Percentiles rank a stretch among this genome's conserved stretches.
phyloP scores from a whole-genome alignment of 768 basidiomycete species.

The Suillus fuscotomentosus region DNA sequence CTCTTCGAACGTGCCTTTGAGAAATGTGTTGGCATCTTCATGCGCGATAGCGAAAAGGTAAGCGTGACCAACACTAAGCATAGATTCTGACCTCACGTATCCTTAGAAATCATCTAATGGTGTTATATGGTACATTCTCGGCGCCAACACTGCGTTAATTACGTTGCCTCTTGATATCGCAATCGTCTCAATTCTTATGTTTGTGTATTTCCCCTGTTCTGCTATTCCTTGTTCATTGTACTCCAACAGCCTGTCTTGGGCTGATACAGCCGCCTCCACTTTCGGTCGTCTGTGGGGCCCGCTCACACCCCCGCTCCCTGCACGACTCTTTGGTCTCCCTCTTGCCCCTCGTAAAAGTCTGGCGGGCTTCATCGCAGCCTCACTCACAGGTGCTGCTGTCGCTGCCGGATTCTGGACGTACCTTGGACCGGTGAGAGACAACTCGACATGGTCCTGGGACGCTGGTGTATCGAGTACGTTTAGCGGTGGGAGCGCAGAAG shows the following conservation, averaged over 20 bases:
- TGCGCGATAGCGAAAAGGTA: slow-evolving; percentile 85
- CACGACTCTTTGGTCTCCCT: slow-evolving; percentile 51
- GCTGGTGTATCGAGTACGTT: slow-evolving; percentile 41
- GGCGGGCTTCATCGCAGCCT: slow-evolving; percentile 81
- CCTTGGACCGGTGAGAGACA: slow-evolving; percentile 47
- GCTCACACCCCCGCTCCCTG: slow-evolving; percentile 62
- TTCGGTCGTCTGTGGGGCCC: slow-evolving; percentile 82
- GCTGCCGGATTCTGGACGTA: slow-evolving; percentile 71
- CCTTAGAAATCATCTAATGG: slow-evolving; percentile 72
- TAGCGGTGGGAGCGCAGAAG: slow-evolving; percentile 1
- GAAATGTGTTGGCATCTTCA: slow-evolving; percentile 70
- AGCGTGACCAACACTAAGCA: slow-evolving; percentile 21
- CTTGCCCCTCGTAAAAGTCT: slow-evolving; percentile 82
- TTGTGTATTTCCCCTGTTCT: slow-evolving; percentile 29
- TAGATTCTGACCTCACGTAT: background rate
- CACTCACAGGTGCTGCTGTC: slow-evolving; percentile 66
- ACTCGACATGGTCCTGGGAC: slow-evolving; percentile 57
- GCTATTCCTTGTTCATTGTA: slow-evolving; percentile 4
- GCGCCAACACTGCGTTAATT: slow-evolving; percentile 73
- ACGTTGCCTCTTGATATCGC: slow-evolving; percentile 85
- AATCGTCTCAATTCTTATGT: slow-evolving; percentile 89
- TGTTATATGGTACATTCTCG: slow-evolving; percentile 86
- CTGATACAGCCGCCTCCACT: slow-evolving; percentile 91
- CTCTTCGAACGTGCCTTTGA: slow-evolving; percentile 73
- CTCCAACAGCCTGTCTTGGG: slow-evolving; percentile 80